Evolutionary conservation across 495 filamentous ascomycete genomes (phyloP).

Genomic region (Aspergillus baeticus): DNA sequence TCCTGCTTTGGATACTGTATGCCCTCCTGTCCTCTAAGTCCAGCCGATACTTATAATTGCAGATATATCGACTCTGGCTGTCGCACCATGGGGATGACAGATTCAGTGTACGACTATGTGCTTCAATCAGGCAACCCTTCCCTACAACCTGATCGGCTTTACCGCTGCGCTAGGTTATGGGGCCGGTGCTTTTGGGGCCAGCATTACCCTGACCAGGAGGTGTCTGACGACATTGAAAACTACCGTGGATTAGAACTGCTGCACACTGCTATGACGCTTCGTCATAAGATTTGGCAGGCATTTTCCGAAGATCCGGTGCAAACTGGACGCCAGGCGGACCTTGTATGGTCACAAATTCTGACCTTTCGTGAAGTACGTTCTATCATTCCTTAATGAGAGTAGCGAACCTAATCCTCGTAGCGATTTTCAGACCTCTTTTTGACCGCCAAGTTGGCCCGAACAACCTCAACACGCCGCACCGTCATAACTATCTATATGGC

Average conservation of each 20-base stretch:
- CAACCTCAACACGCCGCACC: conserved; percentile 36
- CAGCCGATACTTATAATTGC: conserved; percentile 5
- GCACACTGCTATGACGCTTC: conserved; percentile 33
- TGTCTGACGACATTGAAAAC: conserved; percentile 51
- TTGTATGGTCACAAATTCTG: conserved; percentile 33
- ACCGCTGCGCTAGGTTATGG: conserved; percentile 42
- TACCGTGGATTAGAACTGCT: conserved; percentile 40
- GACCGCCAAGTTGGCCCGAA: conserved; percentile 39
- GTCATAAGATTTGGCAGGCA: conserved; percentile 40
- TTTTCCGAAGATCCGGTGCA: conserved; percentile 32
- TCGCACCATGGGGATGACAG: conserved; percentile 34
- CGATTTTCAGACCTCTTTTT: conserved; percentile 44
- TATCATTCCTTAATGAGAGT: neutral
- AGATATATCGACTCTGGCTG: conserved; percentile 42
- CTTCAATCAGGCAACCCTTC: conserved; percentile 36
- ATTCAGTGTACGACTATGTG: conserved; percentile 40
- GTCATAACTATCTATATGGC: conserved; percentile 50
- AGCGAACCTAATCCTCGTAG: conserved; percentile 20
- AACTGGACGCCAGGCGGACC: conserved; percentile 28
- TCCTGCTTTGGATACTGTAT: conserved; percentile 42
- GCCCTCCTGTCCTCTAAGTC: neutral
- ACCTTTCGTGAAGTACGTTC: conserved; percentile 32
- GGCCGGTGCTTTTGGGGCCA: conserved; percentile 45
- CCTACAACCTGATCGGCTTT: conserved; percentile 38
- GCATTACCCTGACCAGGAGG: conserved; percentile 46